Conservation (phyloP, 192 early-diverging fungal species). For the Coemansia sp. region DNA sequence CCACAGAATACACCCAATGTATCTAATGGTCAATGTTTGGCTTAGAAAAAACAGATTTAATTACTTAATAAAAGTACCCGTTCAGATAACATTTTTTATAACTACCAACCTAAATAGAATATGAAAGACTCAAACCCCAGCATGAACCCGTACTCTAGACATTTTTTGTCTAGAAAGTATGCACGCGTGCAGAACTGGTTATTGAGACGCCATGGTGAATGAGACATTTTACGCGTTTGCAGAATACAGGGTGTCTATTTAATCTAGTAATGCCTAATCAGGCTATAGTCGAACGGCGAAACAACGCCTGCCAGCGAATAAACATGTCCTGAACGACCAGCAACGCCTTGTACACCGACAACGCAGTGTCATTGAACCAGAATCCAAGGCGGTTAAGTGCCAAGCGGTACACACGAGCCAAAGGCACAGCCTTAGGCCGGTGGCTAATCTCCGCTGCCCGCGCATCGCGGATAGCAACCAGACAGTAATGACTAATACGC, state of each 20-base stretch:
- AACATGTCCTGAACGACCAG: conserved; percentile 27
- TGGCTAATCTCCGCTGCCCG: conserved; percentile 35
- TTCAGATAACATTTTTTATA: no score
- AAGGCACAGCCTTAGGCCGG: conserved; percentile 10
- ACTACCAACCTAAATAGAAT: no score
- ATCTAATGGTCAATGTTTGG: no score
- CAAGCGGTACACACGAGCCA: conserved; percentile 13
- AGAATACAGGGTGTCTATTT: background rate
- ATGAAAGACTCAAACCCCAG: no score
- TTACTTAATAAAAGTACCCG: no score
- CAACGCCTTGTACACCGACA: conserved; percentile 17
- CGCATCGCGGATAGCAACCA: conserved; percentile 38
- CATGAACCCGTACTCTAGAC: no score
- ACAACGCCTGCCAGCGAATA: conserved; percentile 17
- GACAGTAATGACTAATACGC: conserved; percentile 46
- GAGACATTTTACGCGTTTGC: background rate
- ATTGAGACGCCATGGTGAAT: no score
- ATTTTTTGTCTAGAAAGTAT: no score
- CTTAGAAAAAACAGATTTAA: no score
- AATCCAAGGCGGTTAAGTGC: conserved; percentile 33
- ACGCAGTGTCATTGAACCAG: conserved; percentile 20
- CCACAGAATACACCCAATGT: no score
- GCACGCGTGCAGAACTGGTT: no score
- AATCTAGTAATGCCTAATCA: background rate
- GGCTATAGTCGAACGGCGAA: background rate